Conservation (phyloP, 2,329 filamentous ascomycete genomes). For the Fusarium metavorans region DNA sequence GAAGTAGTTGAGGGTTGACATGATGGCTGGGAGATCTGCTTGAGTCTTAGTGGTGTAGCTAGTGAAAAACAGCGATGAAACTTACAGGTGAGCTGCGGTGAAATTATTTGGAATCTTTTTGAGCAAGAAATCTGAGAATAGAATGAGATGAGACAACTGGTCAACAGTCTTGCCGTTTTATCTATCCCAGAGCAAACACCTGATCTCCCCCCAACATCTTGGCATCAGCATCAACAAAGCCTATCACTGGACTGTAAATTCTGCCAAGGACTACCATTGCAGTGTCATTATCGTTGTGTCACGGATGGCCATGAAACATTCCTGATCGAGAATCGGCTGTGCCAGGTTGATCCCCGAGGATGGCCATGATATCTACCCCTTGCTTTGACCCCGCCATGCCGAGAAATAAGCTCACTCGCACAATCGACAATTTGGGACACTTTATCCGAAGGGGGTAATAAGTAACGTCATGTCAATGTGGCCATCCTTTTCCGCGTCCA, state of each 20-base stretch:
- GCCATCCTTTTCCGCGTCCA: not conserved
- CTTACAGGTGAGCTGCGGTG: not conserved
- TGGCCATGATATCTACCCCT: not conserved
- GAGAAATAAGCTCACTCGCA: not conserved
- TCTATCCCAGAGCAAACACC: slow-evolving; percentile 7
- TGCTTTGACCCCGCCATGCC: not conserved
- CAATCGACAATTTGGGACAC: not conserved
- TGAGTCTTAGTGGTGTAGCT: not conserved
- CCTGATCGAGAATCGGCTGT: slow-evolving; percentile 28
- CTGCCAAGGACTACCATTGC: not conserved
- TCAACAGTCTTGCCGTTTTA: slow-evolving; percentile 9
- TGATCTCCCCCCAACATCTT: slow-evolving; percentile 9
- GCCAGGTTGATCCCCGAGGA: not conserved
- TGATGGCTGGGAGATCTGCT: slow-evolving; percentile 8
- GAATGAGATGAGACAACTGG: not conserved
- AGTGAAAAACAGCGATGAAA: not conserved
- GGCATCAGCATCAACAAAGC: not conserved
- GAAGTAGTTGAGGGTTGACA: slow-evolving; percentile 50
- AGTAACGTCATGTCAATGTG: not conserved
- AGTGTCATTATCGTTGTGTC: not conserved
- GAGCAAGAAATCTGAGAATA: not conserved
- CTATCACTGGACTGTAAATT: not conserved
- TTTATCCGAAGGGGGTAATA: not conserved
- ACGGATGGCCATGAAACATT: slow-evolving; percentile 15
- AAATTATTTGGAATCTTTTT: not conserved